Evolutionary conservation across 2,329 filamentous ascomycete genomes (phyloP).

Genomic region (Davidsoniella eucalypti): DNA sequence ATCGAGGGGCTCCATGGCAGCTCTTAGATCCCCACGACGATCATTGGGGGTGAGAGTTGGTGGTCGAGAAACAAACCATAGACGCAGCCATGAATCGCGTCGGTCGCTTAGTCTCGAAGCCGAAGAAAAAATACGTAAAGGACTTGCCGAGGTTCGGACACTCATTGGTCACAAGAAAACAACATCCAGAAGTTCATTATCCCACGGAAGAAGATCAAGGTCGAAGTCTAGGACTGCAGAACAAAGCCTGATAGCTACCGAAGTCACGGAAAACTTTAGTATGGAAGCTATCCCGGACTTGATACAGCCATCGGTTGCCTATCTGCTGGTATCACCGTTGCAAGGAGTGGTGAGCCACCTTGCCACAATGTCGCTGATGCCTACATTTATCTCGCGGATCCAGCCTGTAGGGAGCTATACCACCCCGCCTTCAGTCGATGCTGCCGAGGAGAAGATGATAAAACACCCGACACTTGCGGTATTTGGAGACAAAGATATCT

Average conservation of each 20-base stretch:
- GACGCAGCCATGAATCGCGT: slow-evolving; percentile 25
- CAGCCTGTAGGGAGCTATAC: neutral
- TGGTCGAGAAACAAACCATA: slow-evolving; percentile 28
- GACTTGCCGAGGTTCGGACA: slow-evolving; percentile 31
- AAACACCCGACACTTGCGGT: slow-evolving; percentile 48
- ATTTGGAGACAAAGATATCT: slow-evolving; percentile 60
- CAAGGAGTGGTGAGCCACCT: slow-evolving; percentile 43
- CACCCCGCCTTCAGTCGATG: neutral
- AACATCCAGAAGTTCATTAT: neutral
- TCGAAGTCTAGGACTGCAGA: neutral
- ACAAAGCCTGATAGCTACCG: neutral
- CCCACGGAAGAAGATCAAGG: slow-evolving; percentile 3
- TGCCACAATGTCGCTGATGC: slow-evolving; percentile 39
- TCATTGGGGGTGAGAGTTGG: slow-evolving; percentile 31
- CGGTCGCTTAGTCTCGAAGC: slow-evolving; percentile 25
- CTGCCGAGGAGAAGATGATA: slow-evolving; percentile 38
- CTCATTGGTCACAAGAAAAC: slow-evolving; percentile 20
- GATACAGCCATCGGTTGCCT: slow-evolving; percentile 28
- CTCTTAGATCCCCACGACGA: slow-evolving; percentile 15
- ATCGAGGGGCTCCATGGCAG: slow-evolving; percentile 18
- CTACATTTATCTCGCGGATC: neutral
- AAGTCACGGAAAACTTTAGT: neutral
- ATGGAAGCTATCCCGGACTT: slow-evolving; percentile 19
- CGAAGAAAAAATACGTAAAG: slow-evolving; percentile 31
- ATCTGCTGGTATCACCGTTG: slow-evolving; percentile 53